Base-by-base conservation (phyloP, 164 flowering plant species). In the Hamamelis virginiana region DNA sequence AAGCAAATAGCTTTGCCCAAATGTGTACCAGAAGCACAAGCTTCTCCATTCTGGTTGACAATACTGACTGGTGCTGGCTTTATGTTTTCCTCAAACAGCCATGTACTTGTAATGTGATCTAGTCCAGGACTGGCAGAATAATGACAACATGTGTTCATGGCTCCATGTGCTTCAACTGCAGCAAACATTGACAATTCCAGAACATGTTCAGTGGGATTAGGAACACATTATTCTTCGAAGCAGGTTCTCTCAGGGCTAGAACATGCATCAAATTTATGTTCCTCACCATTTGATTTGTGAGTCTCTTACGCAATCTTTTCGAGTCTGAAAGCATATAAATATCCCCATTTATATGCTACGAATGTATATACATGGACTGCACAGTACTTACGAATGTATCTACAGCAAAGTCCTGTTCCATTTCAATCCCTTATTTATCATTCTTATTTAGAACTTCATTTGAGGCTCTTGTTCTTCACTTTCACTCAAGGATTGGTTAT, bases 121-220 rank as follows among this genome's bases (percentile, higher is more conserved):
- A 44, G 62, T 71, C 64, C 44, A 38, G 60, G 25, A 11, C 43
- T 12, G 22, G 71, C 4, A 33, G 58, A 44, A 62, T 15, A 9
- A 50, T 47, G 51, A 26, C 21, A 4, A 46, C 57, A 22, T 41
- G 45, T 70, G 51, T 74, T 68, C 15, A 16, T 18, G 48, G 44
- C 12, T 61, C 50, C 28, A 15, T 62, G 41, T 10, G 44, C 27
- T 15, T 15, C 47, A 56, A 27, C 33, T 23, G 18, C 46, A 3
- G 8, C 26, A 18, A 3, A 4, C 5, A 18, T 28, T 48, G 63
- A 60, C 48, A 26, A 33, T 15, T 44, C 75, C 46, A 33, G 41
- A 68, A 65, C 43, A 59, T 57, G 25, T n/a, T 62, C 75, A 22
- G 23, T 23, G 8, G 72, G 33, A 61, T 45, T 14, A 47, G 67